Evolutionary conservation across 116 monocot species (phyloP), one percentile per base, ranked within the genome.

Genomic region (Papilionanthe hybrid): DNA sequence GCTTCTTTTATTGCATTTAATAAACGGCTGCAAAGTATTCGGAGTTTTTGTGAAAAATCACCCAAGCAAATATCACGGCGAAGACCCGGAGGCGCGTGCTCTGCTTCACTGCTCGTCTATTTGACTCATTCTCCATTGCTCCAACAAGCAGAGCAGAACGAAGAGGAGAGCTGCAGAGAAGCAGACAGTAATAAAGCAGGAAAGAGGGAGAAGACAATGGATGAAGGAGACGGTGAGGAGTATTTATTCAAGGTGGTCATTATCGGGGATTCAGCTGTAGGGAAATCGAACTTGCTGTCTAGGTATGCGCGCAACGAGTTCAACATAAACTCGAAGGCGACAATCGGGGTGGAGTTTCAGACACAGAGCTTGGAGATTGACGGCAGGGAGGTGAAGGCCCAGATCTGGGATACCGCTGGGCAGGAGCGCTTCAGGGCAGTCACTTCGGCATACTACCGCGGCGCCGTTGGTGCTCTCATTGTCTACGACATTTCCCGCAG

Each of bases 331-430:
- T 89, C 92, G 25, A 94, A 92, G 86, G 89, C 94, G 17, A 92
- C 94, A 50, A 94, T 94, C 81, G 94, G 94, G 41, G 92, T 94
- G n/a, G 94, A 92, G 83, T 94, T 94, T 79, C 94, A 94, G 92
- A 92, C 94, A 7, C 92, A 90, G 86, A 88, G 86, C 81, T 78
- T 86, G 78, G 75, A 71, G 22, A 91, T 93, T 78, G 93, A 91
- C 60, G 93, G 89, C 20, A 91, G 86, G 82, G 91, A 91, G 78
- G 81, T 91, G 18, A 89, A 91, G 84, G 89, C 93, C 72, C 93
- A 93, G 93, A 93, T 93, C 87, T 93, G 93, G 93, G 93, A 93
- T 79, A 91, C 91, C 18, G 93, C 93, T 18, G 93, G 93, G 37
- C 93, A 93, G 87, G 93, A 93, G 84, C 55, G 93, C 41, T 94